Conservation (phyloP, 176 grass and related monocot species). For the Zoysia pacifica region DNA sequence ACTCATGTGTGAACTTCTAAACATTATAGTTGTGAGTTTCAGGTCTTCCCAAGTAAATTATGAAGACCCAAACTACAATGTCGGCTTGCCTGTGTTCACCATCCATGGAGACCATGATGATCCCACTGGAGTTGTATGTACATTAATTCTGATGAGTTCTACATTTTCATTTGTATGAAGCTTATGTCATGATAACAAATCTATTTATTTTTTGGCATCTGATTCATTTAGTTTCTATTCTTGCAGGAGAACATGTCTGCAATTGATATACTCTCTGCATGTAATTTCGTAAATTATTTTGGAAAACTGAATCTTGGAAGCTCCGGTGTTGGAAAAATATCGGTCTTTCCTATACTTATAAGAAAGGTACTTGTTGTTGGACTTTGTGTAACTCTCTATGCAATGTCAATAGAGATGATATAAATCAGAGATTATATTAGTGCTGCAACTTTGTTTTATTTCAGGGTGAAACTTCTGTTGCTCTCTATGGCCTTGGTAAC, state of each 20-base stretch:
- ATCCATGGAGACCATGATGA: constrained; percentile 88
- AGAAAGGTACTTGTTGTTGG: constrained; percentile 56
- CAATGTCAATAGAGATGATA: too few species aligned
- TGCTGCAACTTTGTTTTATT: constrained; percentile 39
- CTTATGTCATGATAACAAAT: too few species aligned
- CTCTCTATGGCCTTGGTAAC: constrained; percentile 79
- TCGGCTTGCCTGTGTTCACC: constrained; percentile 83
- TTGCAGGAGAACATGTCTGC: constrained; percentile 74
- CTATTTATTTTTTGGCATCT: too few species aligned
- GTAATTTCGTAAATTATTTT: constrained; percentile 89
- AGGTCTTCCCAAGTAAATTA: constrained; percentile 58
- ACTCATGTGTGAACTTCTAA: not conserved
- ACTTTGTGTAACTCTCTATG: not conserved
- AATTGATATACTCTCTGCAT: constrained; percentile 73
- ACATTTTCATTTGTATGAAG: not conserved
- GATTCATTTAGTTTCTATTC: too few species aligned
- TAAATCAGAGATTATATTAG: not conserved
- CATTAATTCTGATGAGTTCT: not conserved
- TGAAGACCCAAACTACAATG: constrained; percentile 76
- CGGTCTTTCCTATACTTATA: constrained; percentile 67
- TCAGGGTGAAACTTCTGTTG: constrained; percentile 72
- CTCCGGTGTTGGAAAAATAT: constrained; percentile 61
- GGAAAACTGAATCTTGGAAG: constrained; percentile 73
- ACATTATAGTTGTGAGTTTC: not conserved
- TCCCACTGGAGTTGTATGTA: constrained; percentile 79